Conservation (phyloP, 2,329 filamentous ascomycete species). For the Ophiostoma sp. region DNA sequence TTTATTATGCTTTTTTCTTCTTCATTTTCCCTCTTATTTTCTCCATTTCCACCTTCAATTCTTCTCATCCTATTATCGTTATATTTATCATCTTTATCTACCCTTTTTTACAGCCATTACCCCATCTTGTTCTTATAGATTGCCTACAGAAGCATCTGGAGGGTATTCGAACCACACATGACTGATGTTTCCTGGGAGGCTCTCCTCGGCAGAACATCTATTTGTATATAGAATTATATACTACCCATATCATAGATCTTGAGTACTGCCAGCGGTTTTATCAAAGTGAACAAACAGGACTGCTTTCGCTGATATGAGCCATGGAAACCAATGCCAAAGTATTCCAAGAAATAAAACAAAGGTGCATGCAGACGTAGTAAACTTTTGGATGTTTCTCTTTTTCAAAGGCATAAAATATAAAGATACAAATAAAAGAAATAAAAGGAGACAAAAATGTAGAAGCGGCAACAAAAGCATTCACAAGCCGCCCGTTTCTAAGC, state of each 20-base stretch:
- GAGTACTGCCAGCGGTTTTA: not conserved
- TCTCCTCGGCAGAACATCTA: not conserved
- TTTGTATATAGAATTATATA: not conserved
- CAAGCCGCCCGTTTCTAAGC: not conserved
- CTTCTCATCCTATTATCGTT: not conserved
- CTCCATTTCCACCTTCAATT: not conserved
- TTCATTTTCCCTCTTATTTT: not conserved
- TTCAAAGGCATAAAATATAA: not conserved
- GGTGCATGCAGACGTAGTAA: not conserved
- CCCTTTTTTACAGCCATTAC: not conserved
- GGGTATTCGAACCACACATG: not conserved
- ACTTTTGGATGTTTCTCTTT: not conserved
- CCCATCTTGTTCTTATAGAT: no score
- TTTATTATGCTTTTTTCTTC: not conserved
- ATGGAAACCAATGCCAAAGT: not conserved
- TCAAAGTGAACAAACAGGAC: not conserved
- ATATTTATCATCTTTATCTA: not conserved
- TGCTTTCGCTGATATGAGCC: not conserved
- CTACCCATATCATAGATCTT: not conserved
- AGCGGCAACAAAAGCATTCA: not conserved
- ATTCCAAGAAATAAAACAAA: not conserved
- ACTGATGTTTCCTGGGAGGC: not conserved
- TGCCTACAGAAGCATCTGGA: not conserved
- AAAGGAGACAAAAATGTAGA: not conserved
- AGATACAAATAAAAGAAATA: slow-evolving; percentile 9